A percentile compares a stretch with the other conserved stretches of the same genome.
phyloP scores from a whole-genome alignment of 108 stramenopile species.

The Mayamaea pseudoterrestris region DNA sequence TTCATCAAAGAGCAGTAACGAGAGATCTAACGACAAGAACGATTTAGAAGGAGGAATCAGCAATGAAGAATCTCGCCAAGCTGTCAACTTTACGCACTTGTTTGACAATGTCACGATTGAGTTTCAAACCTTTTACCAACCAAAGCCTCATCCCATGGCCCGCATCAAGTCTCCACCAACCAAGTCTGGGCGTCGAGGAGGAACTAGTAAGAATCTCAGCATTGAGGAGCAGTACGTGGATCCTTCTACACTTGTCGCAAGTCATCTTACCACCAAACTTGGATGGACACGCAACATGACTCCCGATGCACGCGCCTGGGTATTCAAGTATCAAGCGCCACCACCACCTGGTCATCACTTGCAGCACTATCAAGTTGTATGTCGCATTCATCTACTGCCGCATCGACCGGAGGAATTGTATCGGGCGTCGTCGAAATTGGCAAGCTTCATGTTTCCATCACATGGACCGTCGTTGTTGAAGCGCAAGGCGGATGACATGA shows the following conservation, averaged over 20 bases:
- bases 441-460: slow-evolving; percentile 47
- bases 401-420: slow-evolving; percentile 8
- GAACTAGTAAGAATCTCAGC: no score
- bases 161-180: slow-evolving; percentile 12
- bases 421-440: slow-evolving; percentile 32
- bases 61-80: slow-evolving; percentile 40
- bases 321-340: slow-evolving; percentile 23
- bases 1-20: no score
- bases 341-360: slow-evolving; percentile 23
- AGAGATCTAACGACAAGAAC: slow-evolving; percentile 11
- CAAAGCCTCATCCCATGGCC: slow-evolving; percentile 4
- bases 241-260: no score
- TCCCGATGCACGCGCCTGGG: slow-evolving; percentile 51
- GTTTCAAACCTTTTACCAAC: slow-evolving; percentile 37
- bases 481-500: slow-evolving; percentile 3
- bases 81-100: slow-evolving; percentile 57
- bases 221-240: slow-evolving; percentile 5
- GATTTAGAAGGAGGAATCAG: slow-evolving; percentile 21
- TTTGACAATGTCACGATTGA: slow-evolving; percentile 56
- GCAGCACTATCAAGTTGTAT: slow-evolving; percentile 20
- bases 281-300: slow-evolving; percentile 20
- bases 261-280: no score
- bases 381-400: not conserved
- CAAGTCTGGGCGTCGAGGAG: no score
- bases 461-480: slow-evolving; percentile 10